Conservation (phyloP, 2,329 filamentous ascomycete genomes). For the Bipolaris cookei region DNA sequence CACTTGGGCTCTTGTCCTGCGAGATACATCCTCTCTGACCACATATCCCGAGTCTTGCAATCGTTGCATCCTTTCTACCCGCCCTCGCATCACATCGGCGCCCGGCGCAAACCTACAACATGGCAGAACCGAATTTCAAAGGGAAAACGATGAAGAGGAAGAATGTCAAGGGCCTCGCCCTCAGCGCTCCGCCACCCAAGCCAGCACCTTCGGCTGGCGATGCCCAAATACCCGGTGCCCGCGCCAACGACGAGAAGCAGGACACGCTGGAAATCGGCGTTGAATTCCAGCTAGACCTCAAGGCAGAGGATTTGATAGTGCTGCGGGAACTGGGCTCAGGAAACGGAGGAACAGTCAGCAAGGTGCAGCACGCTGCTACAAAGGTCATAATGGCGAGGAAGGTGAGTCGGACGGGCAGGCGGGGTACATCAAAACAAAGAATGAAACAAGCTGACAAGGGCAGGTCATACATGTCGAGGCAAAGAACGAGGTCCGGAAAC, state of each 20-base stretch:
- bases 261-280: conserved; percentile 93
- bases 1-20: conserved; percentile 16
- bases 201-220: conserved; percentile 74
- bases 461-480: conserved; percentile 98
- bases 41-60: conserved; percentile 6
- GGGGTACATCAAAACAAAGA: neutral
- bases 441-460: conserved; percentile 17
- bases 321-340: conserved; percentile 94
- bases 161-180: conserved; percentile 94
- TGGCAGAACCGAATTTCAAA: conserved; percentile 66
- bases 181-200: conserved; percentile 79
- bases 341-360: conserved; percentile 97
- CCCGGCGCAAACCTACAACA: conserved; percentile 42
- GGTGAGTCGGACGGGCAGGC: conserved; percentile 60
- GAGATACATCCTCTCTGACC: conserved; percentile 17
- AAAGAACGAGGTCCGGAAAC: conserved; percentile 94
- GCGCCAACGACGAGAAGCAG: conserved; percentile 65
- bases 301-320: conserved; percentile 89
- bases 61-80: conserved; percentile 7
- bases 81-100: conserved; percentile 17
- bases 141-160: conserved; percentile 93
- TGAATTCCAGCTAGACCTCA: conserved; percentile 92
- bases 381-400: conserved; percentile 98
- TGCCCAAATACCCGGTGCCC: conserved; percentile 64
- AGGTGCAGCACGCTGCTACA: conserved; percentile 92